Percentiles rank a stretch among this genome's conserved stretches.
phyloP scores from a whole-genome alignment of 768 basidiomycete genomes.

The Hypholoma fasciculare region DNA sequence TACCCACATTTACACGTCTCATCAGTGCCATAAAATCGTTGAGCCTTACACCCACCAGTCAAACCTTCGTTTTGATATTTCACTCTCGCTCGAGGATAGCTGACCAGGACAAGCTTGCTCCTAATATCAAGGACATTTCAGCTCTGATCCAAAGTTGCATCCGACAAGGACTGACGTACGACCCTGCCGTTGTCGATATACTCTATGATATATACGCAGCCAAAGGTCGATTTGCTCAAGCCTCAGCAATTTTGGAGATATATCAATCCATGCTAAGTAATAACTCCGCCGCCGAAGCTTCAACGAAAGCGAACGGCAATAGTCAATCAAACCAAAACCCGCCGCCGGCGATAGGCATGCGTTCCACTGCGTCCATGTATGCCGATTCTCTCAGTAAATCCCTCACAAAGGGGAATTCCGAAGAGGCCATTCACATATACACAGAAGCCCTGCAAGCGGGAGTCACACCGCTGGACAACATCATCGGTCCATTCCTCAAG shows the following conservation, averaged over 20 bases:
- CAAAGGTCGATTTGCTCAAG: slow-evolving; percentile 33
- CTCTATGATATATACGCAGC: slow-evolving; percentile 46
- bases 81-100: slow-evolving; percentile 37
- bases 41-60: slow-evolving; percentile 42
- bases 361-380: slow-evolving; percentile 32
- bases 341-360: background rate
- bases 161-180: slow-evolving; percentile 40
- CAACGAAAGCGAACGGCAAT: background rate
- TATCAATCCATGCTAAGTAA: slow-evolving; percentile 27
- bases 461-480: slow-evolving; percentile 45
- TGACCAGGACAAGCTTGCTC: slow-evolving; percentile 23
- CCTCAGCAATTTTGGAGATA: slow-evolving; percentile 34
- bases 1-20: slow-evolving; percentile 33
- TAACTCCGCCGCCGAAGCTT: background rate
- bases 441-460: slow-evolving; percentile 41
- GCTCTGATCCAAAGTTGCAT: slow-evolving; percentile 49
- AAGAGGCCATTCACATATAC: slow-evolving; percentile 51
- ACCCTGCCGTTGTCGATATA: slow-evolving; percentile 38
- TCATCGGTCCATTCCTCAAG: slow-evolving; percentile 58
- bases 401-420: slow-evolving; percentile 34
- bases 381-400: slow-evolving; percentile 54
- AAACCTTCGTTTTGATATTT: slow-evolving; percentile 52
- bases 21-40: slow-evolving; percentile 36
- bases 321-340: background rate
- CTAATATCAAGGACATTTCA: slow-evolving; percentile 34